Conservation (phyloP, 2,329 filamentous ascomycete genomes). For the Colletotrichum cuscutae region DNA sequence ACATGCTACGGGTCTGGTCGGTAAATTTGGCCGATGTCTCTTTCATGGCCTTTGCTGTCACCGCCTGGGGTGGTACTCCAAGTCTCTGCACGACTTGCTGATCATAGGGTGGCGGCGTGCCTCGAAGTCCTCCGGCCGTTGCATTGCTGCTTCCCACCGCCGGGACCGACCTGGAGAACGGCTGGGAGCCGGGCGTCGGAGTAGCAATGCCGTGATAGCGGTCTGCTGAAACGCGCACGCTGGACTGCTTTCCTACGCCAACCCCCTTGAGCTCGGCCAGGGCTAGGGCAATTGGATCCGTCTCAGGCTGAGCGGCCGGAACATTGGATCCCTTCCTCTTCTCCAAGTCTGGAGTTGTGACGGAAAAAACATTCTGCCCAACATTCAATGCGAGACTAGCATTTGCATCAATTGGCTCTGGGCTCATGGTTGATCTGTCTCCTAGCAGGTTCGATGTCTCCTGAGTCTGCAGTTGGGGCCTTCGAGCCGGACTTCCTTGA, state of each 20-base stretch:
- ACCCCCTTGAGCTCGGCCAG: slow-evolving; percentile 93
- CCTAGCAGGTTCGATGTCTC: slow-evolving; percentile 49
- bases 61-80: slow-evolving; percentile 89
- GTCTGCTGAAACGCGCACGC: slow-evolving; percentile 90
- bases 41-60: slow-evolving; percentile 95
- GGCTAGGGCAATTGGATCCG: slow-evolving; percentile 91
- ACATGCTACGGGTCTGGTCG: slow-evolving; percentile 84
- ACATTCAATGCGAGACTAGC: slow-evolving; percentile 94
- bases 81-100: slow-evolving; percentile 77
- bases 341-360: slow-evolving; percentile 79
- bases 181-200: slow-evolving; percentile 69
- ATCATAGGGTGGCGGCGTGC: slow-evolving; percentile 89
- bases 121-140: slow-evolving; percentile 68
- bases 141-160: slow-evolving; percentile 50
- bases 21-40: slow-evolving; percentile 91
- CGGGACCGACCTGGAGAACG: slow-evolving; percentile 55
- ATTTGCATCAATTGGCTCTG: slow-evolving; percentile 89
- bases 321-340: slow-evolving; percentile 49
- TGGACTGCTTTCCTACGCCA: slow-evolving; percentile 78
- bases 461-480: slow-evolving; percentile 51
- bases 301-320: slow-evolving; percentile 65
- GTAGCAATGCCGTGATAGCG: slow-evolving; percentile 94
- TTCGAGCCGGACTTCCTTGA: slow-evolving; percentile 45
- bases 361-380: slow-evolving; percentile 95
- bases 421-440: slow-evolving; percentile 66